Percentiles rank a stretch among this genome's conserved stretches.
Conservation (phyloP, 2,329 filamentous ascomycete species). For the Stachybotrys chartarum region DNA sequence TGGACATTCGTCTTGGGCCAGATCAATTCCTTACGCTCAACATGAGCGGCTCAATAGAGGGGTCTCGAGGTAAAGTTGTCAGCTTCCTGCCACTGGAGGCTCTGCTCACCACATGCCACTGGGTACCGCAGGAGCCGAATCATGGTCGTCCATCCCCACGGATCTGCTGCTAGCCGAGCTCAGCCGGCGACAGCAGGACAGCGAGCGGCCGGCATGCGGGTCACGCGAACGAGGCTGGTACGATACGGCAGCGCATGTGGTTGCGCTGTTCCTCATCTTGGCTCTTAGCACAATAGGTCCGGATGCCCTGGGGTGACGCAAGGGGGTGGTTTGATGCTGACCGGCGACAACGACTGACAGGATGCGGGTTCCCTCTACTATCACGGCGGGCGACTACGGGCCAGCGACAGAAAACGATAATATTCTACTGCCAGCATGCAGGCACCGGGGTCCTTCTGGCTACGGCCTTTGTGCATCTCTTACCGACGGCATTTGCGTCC, state of each 20-base stretch:
- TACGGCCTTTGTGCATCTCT: constrained; percentile 74
- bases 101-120: too few relatives aligned
- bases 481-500: constrained; percentile 60
- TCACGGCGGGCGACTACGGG: constrained; percentile 52
- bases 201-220: constrained; percentile 42
- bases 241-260: constrained; percentile 60
- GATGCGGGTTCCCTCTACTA: constrained; percentile 60
- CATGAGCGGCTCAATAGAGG: not conserved
- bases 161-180: constrained; percentile 46
- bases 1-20: not conserved
- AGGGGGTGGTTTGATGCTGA: constrained; percentile 1
- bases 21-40: not conserved
- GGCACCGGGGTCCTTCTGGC: constrained; percentile 82
- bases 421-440: constrained; percentile 66
- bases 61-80: not conserved
- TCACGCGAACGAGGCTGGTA: constrained; percentile 48
- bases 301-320: constrained; percentile 8
- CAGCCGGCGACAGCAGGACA: constrained; percentile 31
- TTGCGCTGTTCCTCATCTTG: constrained; percentile 61
- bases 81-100: not conserved
- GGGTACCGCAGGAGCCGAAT: constrained; percentile 14
- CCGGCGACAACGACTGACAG: constrained; percentile 23
- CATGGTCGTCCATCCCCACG: constrained; percentile 45
- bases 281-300: constrained; percentile 50
- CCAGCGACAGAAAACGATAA: constrained; percentile 49